A percentile compares a stretch with the other conserved stretches of the same genome.
Conservation (phyloP, 1,139 yeast species). For the Lodderomyces orthopsilosis region DNA sequence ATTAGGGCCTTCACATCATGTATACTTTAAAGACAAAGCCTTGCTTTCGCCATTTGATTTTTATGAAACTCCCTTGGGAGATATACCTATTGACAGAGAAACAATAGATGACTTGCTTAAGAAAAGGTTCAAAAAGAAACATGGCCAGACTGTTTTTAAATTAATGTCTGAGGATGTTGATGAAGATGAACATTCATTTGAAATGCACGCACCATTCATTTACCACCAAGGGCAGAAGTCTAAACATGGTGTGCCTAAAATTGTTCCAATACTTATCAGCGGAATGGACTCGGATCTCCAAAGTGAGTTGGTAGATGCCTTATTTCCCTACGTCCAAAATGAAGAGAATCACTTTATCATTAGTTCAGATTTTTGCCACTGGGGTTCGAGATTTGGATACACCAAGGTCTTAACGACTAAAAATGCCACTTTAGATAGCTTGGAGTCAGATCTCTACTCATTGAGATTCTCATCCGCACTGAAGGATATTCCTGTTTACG, state of each 20-base stretch:
- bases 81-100: conserved; percentile 60
- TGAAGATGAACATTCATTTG: conserved; percentile 88
- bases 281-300: conserved; percentile 50
- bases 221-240: conserved; percentile 25
- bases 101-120: conserved; percentile 32
- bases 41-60: conserved; percentile 50
- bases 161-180: conserved; percentile 63
- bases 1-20: conserved; percentile 92
- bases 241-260: conserved; percentile 44
- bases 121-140: conserved; percentile 13
- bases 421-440: conserved; percentile 14
- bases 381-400: conserved; percentile 84
- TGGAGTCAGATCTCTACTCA: conserved; percentile 17
- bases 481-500: conserved; percentile 48
- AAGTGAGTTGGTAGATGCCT: conserved; percentile 41
- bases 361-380: conserved; percentile 93
- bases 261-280: conserved; percentile 82
- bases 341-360: conserved; percentile 67
- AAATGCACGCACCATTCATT: conserved; percentile 88
- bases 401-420: conserved; percentile 50
- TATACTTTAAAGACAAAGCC: conserved; percentile 66
- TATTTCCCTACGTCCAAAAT: conserved; percentile 56
- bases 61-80: conserved; percentile 83
- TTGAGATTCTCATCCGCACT: conserved; percentile 14
- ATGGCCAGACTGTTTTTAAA: conserved; percentile 33